Evolutionary conservation across 2,329 filamentous ascomycete species (phyloP), one percentile per base, ranked within the genome.

Genomic region (Penicillium aurantiogriseum): DNA sequence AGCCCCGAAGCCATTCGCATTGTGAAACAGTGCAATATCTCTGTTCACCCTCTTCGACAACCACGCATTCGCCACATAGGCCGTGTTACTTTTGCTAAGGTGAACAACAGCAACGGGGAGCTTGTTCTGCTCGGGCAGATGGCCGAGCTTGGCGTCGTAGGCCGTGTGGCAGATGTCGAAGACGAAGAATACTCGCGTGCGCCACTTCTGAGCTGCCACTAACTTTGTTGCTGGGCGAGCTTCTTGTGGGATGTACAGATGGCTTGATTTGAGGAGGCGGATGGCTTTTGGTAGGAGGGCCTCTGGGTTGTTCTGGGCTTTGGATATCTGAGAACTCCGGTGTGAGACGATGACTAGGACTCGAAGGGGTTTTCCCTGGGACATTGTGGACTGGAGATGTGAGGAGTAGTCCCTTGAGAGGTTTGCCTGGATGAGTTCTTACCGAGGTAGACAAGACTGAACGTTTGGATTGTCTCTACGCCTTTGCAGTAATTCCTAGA

Each of bases 91-190:
- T 51, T 62, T 65, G 55, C 66, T 65, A 35, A 69, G 62, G 45
- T 65, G 63, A 15, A 65, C 54, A 38, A 68, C 62, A 17, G 58
- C 61, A 33, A 68, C 65, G 19, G 65, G 63, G 6, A 67, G 62
- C 31, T 61, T 60, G 47, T 68, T 69, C n/a, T 68, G 63, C 51
- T 69, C 64, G 0, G 63, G 65, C 13, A 68, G 59, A 60, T 68
- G 66, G 21, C 61, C 67, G 17, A 63, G 58, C 21, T 45, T 59
- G 29, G 62, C 59, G 47, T 67, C 57, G 56, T 68, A 69, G 25
- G 54, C 39, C 27, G 59, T 58, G 27, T 67, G 59, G 36, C 61
- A 62, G 45, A 69, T 65, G 31, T 68, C 65, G 48, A 69, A 69
- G 36, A 69, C 66, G 45, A 69, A 59, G 47, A 67, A 69, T n/a